These are phyloP conservation scores for Massariosphaeria phaeospora DNA, from an alignment of 495 filamentous ascomycete species.

Conservation along the genomic window DNA sequence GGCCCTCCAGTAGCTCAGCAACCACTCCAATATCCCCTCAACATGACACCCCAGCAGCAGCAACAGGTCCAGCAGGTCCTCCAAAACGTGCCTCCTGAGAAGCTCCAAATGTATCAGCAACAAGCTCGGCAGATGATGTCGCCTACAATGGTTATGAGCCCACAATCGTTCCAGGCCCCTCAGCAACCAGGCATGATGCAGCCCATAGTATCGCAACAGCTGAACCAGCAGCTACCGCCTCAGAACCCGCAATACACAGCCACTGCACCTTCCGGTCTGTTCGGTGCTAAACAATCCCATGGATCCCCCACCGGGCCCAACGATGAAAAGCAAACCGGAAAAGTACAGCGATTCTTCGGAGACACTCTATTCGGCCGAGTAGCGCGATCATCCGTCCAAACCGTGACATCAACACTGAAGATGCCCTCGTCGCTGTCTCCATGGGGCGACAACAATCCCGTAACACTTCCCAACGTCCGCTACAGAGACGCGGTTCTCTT, in stretches of 20 bases:
- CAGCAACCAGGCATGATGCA: slow-evolving; percentile 24
- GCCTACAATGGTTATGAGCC: too few species aligned
- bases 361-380: slow-evolving; percentile 42
- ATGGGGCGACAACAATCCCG: slow-evolving; percentile 44
- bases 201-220: slow-evolving; percentile 5
- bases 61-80: slow-evolving; percentile 29
- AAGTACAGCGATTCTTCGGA: slow-evolving; percentile 39
- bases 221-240: slow-evolving; percentile 17
- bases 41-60: slow-evolving; percentile 28
- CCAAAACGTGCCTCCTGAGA: slow-evolving; percentile 31
- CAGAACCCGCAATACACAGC: slow-evolving; percentile 12
- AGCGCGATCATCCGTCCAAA: slow-evolving; percentile 39
- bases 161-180: slow-evolving; percentile 16
- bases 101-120: slow-evolving; percentile 29
- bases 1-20: slow-evolving; percentile 14
- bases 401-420: slow-evolving; percentile 38
- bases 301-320: slow-evolving; percentile 17
- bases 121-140: slow-evolving; percentile 29
- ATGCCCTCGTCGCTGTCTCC: slow-evolving; percentile 40
- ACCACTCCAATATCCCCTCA: slow-evolving; percentile 22
- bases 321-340: slow-evolving; percentile 39
- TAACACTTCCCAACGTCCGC: slow-evolving; percentile 43
- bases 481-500: slow-evolving; percentile 43
- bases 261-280: slow-evolving; percentile 13
- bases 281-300: slow-evolving; percentile 16